Evolutionary conservation across 192 early-diverging fungal species (phyloP).

Genomic region (Backusella australiensis): DNA sequence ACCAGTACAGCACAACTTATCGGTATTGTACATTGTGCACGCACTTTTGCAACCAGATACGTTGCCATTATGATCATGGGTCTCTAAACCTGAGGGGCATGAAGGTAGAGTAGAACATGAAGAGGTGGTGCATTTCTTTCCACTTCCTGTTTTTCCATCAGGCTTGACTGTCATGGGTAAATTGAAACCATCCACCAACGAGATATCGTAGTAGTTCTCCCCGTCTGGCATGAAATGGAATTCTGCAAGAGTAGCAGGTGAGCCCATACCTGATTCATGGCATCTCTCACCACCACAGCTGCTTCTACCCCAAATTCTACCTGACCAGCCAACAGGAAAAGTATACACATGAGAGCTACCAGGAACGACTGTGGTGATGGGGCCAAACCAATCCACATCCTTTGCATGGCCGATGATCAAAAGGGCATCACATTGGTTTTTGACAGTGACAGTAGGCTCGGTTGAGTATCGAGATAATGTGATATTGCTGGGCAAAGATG

Average conservation of each 20-base stretch:
- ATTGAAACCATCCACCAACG: constrained; percentile 34
- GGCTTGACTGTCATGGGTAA: constrained; percentile 26
- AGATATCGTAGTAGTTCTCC: constrained; percentile 32
- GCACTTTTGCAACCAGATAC: constrained; percentile 27
- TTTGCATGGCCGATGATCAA: constrained; percentile 8
- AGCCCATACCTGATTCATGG: constrained; percentile 23
- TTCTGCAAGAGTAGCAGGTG: constrained; percentile 31
- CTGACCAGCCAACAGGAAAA: constrained; percentile 16
- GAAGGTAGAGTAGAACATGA: constrained; percentile 6
- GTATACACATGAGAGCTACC: constrained; percentile 6
- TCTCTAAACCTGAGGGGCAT: constrained; percentile 24
- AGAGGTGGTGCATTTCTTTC: constrained; percentile 13
- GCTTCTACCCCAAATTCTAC: constrained; percentile 32
- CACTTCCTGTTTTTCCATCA: neutral
- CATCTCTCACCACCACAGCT: constrained; percentile 18
- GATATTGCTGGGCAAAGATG: neutral
- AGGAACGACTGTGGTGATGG: constrained; percentile 2
- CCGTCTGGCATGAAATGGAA: constrained; percentile 15
- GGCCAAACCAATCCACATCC: constrained; percentile 22
- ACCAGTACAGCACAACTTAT: constrained; percentile 28
- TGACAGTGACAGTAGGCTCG: constrained; percentile 4
- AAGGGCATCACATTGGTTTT: constrained; percentile 14
- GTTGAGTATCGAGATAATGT: neutral
- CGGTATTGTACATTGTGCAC: constrained; percentile 15
- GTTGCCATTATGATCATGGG: constrained; percentile 18